phyloP scores from a whole-genome alignment of 208 protist genomes.

The Trypanosoma caninum region DNA sequence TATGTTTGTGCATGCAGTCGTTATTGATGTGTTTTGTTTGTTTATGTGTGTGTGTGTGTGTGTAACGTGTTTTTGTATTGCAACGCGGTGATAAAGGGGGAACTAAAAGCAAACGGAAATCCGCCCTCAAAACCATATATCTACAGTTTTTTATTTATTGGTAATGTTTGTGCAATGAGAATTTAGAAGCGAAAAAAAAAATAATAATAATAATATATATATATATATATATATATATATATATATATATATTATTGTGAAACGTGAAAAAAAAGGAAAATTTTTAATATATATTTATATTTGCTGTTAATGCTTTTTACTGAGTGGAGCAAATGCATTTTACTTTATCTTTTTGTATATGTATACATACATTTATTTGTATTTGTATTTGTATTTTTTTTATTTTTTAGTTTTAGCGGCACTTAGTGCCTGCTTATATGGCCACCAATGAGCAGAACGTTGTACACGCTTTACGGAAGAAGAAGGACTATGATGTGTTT shows the following conservation, averaged over 20 bases:
- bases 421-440: slow-evolving; percentile 3
- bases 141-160: no score
- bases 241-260: not conserved
- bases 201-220: not conserved
- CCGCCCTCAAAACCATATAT: no score
- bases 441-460: slow-evolving; percentile 24
- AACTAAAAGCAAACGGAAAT: no score
- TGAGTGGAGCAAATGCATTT: no score
- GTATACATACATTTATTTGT: not conserved
- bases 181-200: no score
- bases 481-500: slow-evolving; percentile 24
- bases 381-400: slow-evolving; percentile 2
- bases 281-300: not conserved
- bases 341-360: not conserved
- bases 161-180: no score
- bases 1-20: not conserved
- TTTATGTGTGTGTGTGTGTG: no score
- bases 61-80: no score
- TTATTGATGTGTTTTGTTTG: no score
- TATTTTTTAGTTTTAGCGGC: slow-evolving; percentile 1
- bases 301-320: no score
- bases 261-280: not conserved
- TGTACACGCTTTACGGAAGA: slow-evolving; percentile 6
- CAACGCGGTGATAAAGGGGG: no score
- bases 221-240: not conserved